phyloP scores from a whole-genome alignment of 2,329 filamentous ascomycete species.

The Neophaeococcomyces mojaviensis region DNA sequence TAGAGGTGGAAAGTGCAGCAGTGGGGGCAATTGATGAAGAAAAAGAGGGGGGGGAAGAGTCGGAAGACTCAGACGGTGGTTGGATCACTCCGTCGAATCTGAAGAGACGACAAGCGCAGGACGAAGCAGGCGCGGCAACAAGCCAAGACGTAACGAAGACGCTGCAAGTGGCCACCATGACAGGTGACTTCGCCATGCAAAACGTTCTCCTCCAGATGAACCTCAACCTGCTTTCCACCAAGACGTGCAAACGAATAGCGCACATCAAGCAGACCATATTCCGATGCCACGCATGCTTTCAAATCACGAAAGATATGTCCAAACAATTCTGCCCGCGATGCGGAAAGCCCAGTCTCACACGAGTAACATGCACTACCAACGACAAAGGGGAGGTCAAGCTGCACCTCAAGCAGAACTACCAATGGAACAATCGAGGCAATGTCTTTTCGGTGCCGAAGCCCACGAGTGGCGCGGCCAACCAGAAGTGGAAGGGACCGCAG shows the following conservation, averaged over 20 bases:
- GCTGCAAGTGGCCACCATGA: conserved; percentile 84
- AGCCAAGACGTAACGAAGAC: conserved; percentile 51
- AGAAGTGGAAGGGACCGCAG: conserved; percentile 51
- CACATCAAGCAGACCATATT: conserved; percentile 82
- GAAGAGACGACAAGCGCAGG: conserved; percentile 69
- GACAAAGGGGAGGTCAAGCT: conserved; percentile 71
- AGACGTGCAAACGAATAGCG: conserved; percentile 67
- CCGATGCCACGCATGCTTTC: conserved; percentile 90
- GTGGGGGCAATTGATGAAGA: conserved; percentile 15
- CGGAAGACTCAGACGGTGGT: conserved; percentile 50
- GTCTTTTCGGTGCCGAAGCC: conserved; percentile 91
- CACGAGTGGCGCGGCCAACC: conserved; percentile 69
- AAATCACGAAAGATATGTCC: conserved; percentile 70
- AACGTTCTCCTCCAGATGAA: conserved; percentile 94
- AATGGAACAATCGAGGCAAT: conserved; percentile 91
- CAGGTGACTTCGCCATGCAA: conserved; percentile 95
- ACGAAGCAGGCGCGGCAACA: conserved; percentile 44
- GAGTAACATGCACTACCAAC: conserved; percentile 79
- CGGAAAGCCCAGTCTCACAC: conserved; percentile 76
- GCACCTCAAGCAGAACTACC: conserved; percentile 88
- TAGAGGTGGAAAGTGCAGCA: conserved; percentile 21
- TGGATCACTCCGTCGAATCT: conserved; percentile 96
- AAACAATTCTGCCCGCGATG: conserved; percentile 92
- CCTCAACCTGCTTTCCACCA: conserved; percentile 73
- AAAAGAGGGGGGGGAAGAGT: conserved; percentile 25